Percentiles rank a stretch among this genome's conserved stretches.
Conservation (phyloP, 176 grass and related monocot species). For the Eremochloa ophiuroides region DNA sequence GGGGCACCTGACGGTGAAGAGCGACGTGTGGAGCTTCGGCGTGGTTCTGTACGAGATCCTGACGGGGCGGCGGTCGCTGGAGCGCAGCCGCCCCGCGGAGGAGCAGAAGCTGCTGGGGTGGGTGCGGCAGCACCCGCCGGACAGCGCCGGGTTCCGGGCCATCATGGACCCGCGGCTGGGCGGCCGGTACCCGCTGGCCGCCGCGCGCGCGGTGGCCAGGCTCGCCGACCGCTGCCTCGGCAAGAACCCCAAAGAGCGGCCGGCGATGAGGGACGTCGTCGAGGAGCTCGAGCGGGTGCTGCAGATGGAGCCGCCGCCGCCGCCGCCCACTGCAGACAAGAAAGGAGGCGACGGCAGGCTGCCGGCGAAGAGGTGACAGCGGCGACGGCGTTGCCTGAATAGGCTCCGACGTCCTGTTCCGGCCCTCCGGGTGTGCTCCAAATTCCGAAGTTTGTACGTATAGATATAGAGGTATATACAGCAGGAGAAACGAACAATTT, state of each 20-base stretch:
- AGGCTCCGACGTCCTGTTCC: background rate
- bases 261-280: slow-evolving; percentile 57
- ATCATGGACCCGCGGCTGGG: slow-evolving; percentile 79
- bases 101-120: slow-evolving; percentile 83
- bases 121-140: slow-evolving; percentile 50
- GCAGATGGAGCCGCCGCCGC: slow-evolving; percentile 35
- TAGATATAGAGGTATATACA: background rate
- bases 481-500: background rate
- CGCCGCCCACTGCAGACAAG: background rate
- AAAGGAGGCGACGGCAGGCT: background rate
- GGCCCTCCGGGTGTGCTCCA: background rate
- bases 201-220: slow-evolving; percentile 53
- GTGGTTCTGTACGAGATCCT: slow-evolving; percentile 89
- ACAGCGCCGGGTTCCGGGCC: slow-evolving; percentile 37
- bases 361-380: slow-evolving; percentile 15
- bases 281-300: slow-evolving; percentile 47
- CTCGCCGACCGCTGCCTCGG: slow-evolving; percentile 68
- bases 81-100: slow-evolving; percentile 46
- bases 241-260: slow-evolving; percentile 72
- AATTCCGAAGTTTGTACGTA: background rate
- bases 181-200: slow-evolving; percentile 48
- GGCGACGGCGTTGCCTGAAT: background rate
- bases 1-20: slow-evolving; percentile 74
- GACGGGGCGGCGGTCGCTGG: slow-evolving; percentile 64
- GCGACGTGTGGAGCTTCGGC: slow-evolving; percentile 91